Evolutionary conservation across 1,284 basidiomycete species (phyloP).

Genomic region (Acaromyces ingoldii): DNA sequence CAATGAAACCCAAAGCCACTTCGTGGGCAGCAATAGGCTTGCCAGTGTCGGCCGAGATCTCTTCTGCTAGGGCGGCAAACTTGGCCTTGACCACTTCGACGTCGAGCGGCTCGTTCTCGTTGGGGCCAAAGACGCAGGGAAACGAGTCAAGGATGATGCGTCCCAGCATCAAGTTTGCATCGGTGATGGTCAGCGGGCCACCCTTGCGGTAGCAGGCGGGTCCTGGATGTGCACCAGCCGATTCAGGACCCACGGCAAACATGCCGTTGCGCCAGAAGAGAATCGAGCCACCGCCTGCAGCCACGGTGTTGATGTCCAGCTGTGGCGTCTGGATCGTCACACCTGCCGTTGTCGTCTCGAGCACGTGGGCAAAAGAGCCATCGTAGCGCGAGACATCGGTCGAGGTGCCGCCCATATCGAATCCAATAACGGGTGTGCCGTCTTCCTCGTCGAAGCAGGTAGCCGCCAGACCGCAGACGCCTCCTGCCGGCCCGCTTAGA

Average conservation of each 20-base stretch:
- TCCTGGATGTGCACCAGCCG: constrained; percentile 46
- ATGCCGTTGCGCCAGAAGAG: constrained; percentile 49
- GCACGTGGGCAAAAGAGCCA: constrained; percentile 77
- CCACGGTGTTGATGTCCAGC: constrained; percentile 52
- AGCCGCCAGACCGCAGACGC: constrained; percentile 78
- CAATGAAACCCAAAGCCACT: constrained; percentile 68
- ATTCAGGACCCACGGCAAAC: constrained; percentile 48
- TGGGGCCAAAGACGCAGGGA: constrained; percentile 80
- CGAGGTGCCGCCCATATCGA: constrained; percentile 60
- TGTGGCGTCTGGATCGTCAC: constrained; percentile 83
- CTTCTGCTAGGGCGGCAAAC: constrained; percentile 64
- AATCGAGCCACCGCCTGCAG: constrained; percentile 41
- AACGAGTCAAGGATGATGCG: constrained; percentile 55
- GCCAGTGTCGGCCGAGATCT: constrained; percentile 65
- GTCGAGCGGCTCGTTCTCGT: constrained; percentile 76
- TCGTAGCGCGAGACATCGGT: constrained; percentile 85
- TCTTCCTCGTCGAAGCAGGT: constrained; percentile 72
- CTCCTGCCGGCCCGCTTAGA: constrained; percentile 79
- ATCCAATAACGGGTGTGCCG: constrained; percentile 63
- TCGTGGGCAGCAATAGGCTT: constrained; percentile 69
- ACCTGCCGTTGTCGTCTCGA: constrained; percentile 85
- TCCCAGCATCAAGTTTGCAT: constrained; percentile 48
- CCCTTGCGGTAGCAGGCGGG: constrained; percentile 50
- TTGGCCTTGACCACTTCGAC: constrained; percentile 57
- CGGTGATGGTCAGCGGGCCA: constrained; percentile 47